A percentile compares a stretch with the other conserved stretches of the same genome.
These are phyloP conservation scores for Eucalyptus victrix DNA, from an alignment of 345 rosid species.

Conservation along the genomic window DNA sequence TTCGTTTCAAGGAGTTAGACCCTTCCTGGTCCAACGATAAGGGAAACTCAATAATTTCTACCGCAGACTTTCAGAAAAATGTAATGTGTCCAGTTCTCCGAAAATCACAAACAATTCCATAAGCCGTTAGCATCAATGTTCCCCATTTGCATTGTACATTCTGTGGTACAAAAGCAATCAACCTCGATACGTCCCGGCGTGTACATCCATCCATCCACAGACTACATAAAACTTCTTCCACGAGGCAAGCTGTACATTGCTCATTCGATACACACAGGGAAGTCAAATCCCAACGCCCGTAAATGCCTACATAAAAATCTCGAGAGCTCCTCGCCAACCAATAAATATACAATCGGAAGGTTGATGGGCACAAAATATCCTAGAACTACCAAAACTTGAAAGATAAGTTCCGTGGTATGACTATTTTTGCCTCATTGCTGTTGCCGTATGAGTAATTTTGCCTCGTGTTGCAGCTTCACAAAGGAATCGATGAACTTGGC, in stretches of 20 bases:
- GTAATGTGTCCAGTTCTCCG: background rate
- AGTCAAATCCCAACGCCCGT: background rate
- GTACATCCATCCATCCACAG: background rate
- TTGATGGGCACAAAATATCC: background rate
- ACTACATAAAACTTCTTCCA: background rate
- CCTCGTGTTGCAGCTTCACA: conserved; percentile 30
- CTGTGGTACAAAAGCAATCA: background rate
- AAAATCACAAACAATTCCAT: background rate
- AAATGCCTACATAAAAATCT: background rate
- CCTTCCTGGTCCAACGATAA: background rate
- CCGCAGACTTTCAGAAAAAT: background rate
- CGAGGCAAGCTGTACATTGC: background rate
- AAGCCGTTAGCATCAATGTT: background rate
- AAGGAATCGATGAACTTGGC: conserved; percentile 2
- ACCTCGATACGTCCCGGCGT: background rate
- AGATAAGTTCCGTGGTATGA: background rate
- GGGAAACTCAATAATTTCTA: background rate
- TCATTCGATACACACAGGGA: background rate
- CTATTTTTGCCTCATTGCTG: background rate
- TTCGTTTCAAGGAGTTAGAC: background rate
- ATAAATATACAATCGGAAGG: background rate
- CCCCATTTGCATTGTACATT: background rate
- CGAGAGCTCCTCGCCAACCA: background rate
- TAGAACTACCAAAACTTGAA: background rate
- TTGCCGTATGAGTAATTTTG: conserved; percentile 25